Evolutionary conservation across 306 rosid species (phyloP), one percentile per base, ranked within the genome.

Genomic region (Mimosa pudica): DNA sequence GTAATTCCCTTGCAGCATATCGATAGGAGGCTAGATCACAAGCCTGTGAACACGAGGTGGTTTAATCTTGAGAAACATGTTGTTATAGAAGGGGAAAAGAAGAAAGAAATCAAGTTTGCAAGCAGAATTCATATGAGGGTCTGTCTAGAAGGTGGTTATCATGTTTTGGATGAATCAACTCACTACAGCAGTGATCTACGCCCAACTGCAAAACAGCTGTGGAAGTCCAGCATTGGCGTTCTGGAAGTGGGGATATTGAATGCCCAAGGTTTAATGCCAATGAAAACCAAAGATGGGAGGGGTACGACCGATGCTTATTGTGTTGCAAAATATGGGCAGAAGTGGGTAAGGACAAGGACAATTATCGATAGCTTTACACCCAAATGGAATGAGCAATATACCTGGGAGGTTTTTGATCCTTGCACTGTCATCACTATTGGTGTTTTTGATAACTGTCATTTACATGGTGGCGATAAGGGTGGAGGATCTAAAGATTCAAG

Each of bases 181-280:
- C 97, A 94, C 85, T 91, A 94, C 77, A 94, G 98, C 80, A 94
- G 98, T 76, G 98, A 94, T 89, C 97, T 94, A 80, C 94, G 98
- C 38, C 97, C 98, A 2, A 94, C 98, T 0, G 97, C 97, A 0
- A 94, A 89, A 74, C 90, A 86, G 71, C 88, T 92, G 45, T 94
- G 98, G 98, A 94, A 92, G 87, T 78, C 89, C 45, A 85, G 89
- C 76, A 94, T 94, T 75, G 98, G 98, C 65, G 92, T 94, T 64
- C 91, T 94, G 55, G 98, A 94, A 81, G 71, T 94, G 75, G 98
- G 98, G 65, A 87, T 94, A 81, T 81, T 94, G 83, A 92, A 74
- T 83, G 98, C 98, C 60, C 97, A 91, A 79, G 97, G 92, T 63
- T 80, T 94, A 86, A 88, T 92, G 98, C 97, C 98, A 0, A 94